Conservation (phyloP, 345 rosid species). For the Aegle marmelos region DNA sequence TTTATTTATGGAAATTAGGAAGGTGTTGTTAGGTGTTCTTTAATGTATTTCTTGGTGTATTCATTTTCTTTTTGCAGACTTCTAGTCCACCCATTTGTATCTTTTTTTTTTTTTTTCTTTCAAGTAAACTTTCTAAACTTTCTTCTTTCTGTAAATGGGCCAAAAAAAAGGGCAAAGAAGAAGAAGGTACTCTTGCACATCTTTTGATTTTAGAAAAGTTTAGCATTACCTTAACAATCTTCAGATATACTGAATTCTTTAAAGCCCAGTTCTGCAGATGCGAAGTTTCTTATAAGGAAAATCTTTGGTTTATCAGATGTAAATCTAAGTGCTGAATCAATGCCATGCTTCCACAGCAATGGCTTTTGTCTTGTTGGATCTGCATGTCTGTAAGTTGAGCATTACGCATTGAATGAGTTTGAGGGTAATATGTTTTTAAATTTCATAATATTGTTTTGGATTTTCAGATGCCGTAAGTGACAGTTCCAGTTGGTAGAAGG, state of each 20-base stretch:
- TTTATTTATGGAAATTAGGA: background rate
- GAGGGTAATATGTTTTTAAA: background rate
- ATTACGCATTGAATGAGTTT: background rate
- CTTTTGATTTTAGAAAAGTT: background rate
- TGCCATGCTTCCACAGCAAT: slow-evolving; percentile 34
- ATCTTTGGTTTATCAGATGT: slow-evolving; percentile 46
- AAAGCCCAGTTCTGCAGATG: slow-evolving; percentile 41
- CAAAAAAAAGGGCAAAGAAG: background rate
- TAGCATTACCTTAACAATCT: slow-evolving; percentile 41
- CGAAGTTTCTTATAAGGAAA: slow-evolving; percentile 44
- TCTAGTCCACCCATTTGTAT: background rate
- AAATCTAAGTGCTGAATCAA: slow-evolving; percentile 27
- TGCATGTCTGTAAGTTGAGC: slow-evolving; percentile 69
- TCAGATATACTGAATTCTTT: slow-evolving; percentile 52
- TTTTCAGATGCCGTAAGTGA: background rate
- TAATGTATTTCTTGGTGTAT: background rate
- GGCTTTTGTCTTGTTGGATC: slow-evolving; percentile 44
- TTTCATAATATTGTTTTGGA: background rate
- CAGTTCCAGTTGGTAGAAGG: background rate
- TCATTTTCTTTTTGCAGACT: background rate
- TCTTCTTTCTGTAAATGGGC: background rate
- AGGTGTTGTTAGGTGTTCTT: background rate
- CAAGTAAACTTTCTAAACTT: background rate
- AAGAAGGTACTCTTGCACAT: background rate
- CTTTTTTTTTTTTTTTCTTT: background rate